Percentiles rank a stretch among this genome's conserved stretches.
These are phyloP conservation scores for Tricholoma matsutake DNA, from an alignment of 768 basidiomycete genomes.

Conservation along the genomic window DNA sequence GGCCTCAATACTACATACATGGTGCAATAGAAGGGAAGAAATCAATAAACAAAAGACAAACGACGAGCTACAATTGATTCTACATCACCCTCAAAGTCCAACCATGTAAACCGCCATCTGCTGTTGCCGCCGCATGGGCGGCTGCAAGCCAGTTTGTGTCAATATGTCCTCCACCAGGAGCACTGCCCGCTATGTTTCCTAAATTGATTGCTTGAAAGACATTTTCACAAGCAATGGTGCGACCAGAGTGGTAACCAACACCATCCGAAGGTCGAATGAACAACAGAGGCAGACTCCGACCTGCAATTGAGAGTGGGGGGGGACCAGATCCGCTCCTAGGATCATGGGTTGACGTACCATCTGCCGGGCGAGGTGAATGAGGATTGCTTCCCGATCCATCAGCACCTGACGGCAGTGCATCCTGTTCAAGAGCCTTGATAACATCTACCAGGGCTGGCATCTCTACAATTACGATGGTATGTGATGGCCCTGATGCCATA, in stretches of 20 bases:
- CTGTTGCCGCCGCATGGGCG: slow-evolving; percentile 64
- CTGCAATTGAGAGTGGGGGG: slow-evolving; percentile 53
- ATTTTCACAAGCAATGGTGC: slow-evolving; percentile 80
- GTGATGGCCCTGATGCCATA: slow-evolving; percentile 51
- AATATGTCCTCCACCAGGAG: slow-evolving; percentile 44
- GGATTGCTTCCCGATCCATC: slow-evolving; percentile 37
- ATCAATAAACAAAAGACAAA: slow-evolving; percentile 7
- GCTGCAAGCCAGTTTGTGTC: slow-evolving; percentile 73
- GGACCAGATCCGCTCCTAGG: slow-evolving; percentile 23
- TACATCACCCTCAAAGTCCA: slow-evolving; percentile 84
- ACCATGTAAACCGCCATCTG: slow-evolving; percentile 65
- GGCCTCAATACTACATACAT: slow-evolving; percentile 28
- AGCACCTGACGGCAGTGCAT: slow-evolving; percentile 45
- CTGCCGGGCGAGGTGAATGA: slow-evolving; percentile 27
- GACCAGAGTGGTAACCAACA: slow-evolving; percentile 87
- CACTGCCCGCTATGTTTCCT: slow-evolving; percentile 44
- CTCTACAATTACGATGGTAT: slow-evolving; percentile 83
- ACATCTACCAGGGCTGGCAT: slow-evolving; percentile 77
- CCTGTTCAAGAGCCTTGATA: slow-evolving; percentile 75
- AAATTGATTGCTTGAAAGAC: slow-evolving; percentile 71
- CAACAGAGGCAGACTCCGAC: slow-evolving; percentile 70
- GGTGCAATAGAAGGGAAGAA: not conserved
- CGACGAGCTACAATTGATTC: slow-evolving; percentile 18
- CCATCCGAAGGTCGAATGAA: slow-evolving; percentile 82
- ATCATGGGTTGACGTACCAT: slow-evolving; percentile 24